Conservation (phyloP, 2,329 filamentous ascomycete genomes). For the Cladobotryum mycophilum region DNA sequence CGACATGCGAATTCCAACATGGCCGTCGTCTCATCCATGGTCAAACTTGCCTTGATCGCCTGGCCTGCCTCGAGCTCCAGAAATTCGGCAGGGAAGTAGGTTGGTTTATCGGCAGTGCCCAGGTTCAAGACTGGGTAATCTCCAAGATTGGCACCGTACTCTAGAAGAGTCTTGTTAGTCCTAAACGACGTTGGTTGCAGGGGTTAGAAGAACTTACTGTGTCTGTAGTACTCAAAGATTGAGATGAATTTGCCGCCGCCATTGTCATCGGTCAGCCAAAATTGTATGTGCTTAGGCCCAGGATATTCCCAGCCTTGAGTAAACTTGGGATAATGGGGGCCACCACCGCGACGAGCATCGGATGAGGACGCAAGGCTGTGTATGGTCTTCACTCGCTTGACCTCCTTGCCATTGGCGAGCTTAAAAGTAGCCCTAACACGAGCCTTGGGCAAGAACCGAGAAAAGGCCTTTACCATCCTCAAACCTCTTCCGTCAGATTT, state of each 20-base stretch:
- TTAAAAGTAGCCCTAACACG: conserved; percentile 29
- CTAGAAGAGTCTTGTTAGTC: conserved; percentile 17
- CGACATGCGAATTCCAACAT: conserved; percentile 73
- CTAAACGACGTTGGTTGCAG: neutral
- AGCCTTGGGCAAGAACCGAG: conserved; percentile 34
- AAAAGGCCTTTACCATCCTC: conserved; percentile 22
- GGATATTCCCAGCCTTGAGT: conserved; percentile 20
- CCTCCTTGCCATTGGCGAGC: conserved; percentile 24
- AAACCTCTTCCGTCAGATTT: conserved; percentile 7
- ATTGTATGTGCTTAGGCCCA: conserved; percentile 27
- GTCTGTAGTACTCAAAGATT: conserved; percentile 39
- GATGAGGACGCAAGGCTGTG: conserved; percentile 21
- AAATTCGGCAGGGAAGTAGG: conserved; percentile 61
- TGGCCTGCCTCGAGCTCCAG: conserved; percentile 61
- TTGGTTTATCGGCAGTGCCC: conserved; percentile 48
- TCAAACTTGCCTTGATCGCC: conserved; percentile 52
- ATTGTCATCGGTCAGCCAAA: conserved; percentile 23
- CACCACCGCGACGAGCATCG: conserved; percentile 16
- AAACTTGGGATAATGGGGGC: conserved; percentile 20
- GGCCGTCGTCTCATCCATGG: conserved; percentile 50
- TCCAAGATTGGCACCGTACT: conserved; percentile 29
- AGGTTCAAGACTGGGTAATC: conserved; percentile 60
- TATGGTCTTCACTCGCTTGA: conserved; percentile 25
- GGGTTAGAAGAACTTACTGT: conserved; percentile 29
- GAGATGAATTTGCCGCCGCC: conserved; percentile 24